These are phyloP conservation scores for Albizia julibrissin DNA, from an alignment of 306 rosid genomes.

Conservation along the genomic window DNA sequence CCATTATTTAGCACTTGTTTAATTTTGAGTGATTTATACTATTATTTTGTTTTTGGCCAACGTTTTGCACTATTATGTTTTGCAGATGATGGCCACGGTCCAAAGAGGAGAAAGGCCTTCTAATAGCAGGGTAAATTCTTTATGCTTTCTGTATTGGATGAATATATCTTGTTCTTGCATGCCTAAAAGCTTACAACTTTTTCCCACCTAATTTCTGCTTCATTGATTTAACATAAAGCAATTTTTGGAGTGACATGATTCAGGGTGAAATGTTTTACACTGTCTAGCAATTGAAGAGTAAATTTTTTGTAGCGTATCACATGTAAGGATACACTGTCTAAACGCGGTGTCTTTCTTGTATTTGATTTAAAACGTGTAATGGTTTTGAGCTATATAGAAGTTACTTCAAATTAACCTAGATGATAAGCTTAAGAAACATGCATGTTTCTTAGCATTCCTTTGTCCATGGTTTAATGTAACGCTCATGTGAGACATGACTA, in stretches of 20 bases:
- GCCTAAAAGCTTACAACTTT: slow-evolving; percentile 16
- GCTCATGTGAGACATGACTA: slow-evolving; percentile 32
- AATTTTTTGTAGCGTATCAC: background rate
- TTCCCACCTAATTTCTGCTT: slow-evolving; percentile 6
- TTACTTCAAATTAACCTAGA: slow-evolving; percentile 23
- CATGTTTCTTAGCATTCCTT: slow-evolving; percentile 24
- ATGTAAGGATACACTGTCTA: background rate
- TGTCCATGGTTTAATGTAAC: background rate
- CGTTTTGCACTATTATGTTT: slow-evolving; percentile 20
- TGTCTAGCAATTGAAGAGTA: slow-evolving; percentile 1
- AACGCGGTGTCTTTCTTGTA: slow-evolving; percentile 9
- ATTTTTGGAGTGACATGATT: background rate
- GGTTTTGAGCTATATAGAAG: background rate
- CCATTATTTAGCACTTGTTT: background rate
- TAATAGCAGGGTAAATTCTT: slow-evolving; percentile 70
- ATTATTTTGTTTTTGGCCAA: slow-evolving; percentile 50
- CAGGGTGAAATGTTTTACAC: background rate
- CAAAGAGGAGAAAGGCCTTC: slow-evolving; percentile 93
- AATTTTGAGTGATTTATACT: slow-evolving; percentile 22
- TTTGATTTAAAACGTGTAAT: background rate
- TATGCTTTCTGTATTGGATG: slow-evolving; percentile 23
- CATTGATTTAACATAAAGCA: slow-evolving; percentile 1
- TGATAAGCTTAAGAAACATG: background rate
- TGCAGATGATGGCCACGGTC: slow-evolving; percentile 90
- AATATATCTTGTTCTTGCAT: slow-evolving; percentile 12